Evolutionary conservation across 2,329 filamentous ascomycete species (phyloP), one percentile per base, ranked within the genome.

Genomic region (Cordyceps cicadae): DNA sequence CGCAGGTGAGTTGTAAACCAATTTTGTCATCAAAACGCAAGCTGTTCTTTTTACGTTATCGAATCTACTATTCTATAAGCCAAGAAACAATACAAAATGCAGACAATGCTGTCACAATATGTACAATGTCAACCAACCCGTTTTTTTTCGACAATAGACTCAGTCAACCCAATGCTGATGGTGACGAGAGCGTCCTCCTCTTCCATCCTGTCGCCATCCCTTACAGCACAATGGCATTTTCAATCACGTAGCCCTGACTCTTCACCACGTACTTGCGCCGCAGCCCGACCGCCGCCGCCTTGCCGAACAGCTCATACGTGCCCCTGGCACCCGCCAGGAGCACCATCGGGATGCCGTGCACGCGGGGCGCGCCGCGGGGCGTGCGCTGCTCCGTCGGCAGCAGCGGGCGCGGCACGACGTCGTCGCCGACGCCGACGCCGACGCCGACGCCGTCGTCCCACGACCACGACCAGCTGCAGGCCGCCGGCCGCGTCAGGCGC

Each of bases 391-490:
- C 75, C 64, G 87, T 81, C 56, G 96, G 90, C 4, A 99, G 78
- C 53, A 94, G 74, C 1, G 94, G 94, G 41, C 81, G 73, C 64
- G 80, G 74, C 59, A 75, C 69, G 4, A 74, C 73, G 17, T 76
- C n/a, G 4, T n/a, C 39, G 12, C 39, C 66, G 12, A 68, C 70
- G 19, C 83, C 81, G 53, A 74, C 73, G 17, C 76, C n/a, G 4
- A 8, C 39, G 12, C 39, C 66, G 12, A 68, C 70, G 19, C 83
- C 81, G 53, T 75, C 72, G 62, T 76, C 74, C 74, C 5, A 97
- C 83, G 0, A 97, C 76, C 49, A 97, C 77, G 32, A 97, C 90
- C 3, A 97, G 81, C 71, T 96, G 89, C 19, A 97, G 77, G 39
- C 56, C 52, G 21, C 32, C 12, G 29, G 11, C 26, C 9, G n/a